Evolutionary conservation across 2,329 filamentous ascomycete species (phyloP).

Genomic region (Huntiella bhutanensis): DNA sequence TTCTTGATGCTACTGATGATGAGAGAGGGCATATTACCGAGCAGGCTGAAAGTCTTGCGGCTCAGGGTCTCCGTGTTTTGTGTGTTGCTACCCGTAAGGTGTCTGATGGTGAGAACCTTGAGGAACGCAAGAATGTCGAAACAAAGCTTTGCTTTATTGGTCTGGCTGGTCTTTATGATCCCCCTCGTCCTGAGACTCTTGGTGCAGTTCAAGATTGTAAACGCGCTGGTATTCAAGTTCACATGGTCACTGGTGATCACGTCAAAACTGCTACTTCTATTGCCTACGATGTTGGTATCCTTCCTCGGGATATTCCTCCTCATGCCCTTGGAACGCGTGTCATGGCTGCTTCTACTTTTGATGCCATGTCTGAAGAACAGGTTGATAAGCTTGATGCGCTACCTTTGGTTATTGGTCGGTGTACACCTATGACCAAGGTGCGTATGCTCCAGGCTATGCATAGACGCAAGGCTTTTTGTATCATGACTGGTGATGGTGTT

Average conservation of each 20-base stretch:
- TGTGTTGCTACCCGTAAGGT: slow-evolving; percentile 39
- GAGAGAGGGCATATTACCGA: slow-evolving; percentile 27
- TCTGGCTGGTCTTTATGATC: slow-evolving; percentile 53
- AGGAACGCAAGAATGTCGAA: slow-evolving; percentile 36
- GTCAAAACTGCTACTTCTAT: slow-evolving; percentile 49
- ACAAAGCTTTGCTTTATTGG: slow-evolving; percentile 43
- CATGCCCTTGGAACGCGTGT: slow-evolving; percentile 26
- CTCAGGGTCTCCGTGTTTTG: slow-evolving; percentile 48
- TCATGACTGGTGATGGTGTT: slow-evolving; percentile 59
- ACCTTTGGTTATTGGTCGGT: slow-evolving; percentile 50
- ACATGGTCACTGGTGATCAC: slow-evolving; percentile 54
- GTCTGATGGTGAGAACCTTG: slow-evolving; percentile 19
- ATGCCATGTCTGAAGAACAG: slow-evolving; percentile 39
- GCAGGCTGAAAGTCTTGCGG: slow-evolving; percentile 36
- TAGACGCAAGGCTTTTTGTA: slow-evolving; percentile 46
- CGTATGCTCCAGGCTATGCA: slow-evolving; percentile 58
- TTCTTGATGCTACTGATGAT: slow-evolving; percentile 28
- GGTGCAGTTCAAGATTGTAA: slow-evolving; percentile 40
- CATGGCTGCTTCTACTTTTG: slow-evolving; percentile 45
- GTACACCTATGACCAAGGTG: slow-evolving; percentile 54
- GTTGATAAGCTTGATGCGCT: slow-evolving; percentile 42
- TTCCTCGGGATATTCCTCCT: slow-evolving; percentile 22
- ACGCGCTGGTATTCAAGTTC: slow-evolving; percentile 42
- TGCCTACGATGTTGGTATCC: slow-evolving; percentile 44
- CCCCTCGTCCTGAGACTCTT: slow-evolving; percentile 47